These are phyloP conservation scores for Scopulariopsis brevicaulis DNA, from an alignment of 2,329 filamentous ascomycete genomes.

Conservation along the genomic window DNA sequence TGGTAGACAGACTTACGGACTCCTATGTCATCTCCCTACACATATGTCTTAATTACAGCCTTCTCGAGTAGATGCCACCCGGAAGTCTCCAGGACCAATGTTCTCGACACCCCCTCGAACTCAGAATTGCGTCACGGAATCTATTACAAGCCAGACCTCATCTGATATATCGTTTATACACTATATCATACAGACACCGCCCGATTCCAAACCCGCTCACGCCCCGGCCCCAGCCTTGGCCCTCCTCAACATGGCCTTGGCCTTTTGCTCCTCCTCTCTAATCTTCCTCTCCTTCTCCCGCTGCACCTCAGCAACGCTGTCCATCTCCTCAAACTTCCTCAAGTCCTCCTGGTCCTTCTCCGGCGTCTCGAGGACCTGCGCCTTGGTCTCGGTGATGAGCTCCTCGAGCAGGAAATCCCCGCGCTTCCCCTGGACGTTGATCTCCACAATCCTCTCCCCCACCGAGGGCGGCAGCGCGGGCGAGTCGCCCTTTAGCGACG, in stretches of 20 bases:
- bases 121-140: not conserved
- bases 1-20: too few relatives aligned
- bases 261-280: constrained; percentile 45
- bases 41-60: not conserved
- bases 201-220: not conserved
- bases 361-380: constrained; percentile 42
- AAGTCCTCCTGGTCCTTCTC: constrained; percentile 47
- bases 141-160: constrained; percentile 62
- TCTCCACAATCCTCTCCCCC: constrained; percentile 37
- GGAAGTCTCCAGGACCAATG: not conserved
- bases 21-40: too few relatives aligned
- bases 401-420: constrained; percentile 51
- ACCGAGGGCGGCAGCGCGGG: constrained; percentile 34
- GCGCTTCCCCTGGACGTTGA: constrained; percentile 53
- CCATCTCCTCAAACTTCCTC: constrained; percentile 42
- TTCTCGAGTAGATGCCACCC: not conserved
- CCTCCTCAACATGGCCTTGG: constrained; percentile 39
- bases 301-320: constrained; percentile 39
- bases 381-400: constrained; percentile 52
- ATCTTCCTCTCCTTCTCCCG: constrained; percentile 38
- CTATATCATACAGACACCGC: constrained; percentile 4
- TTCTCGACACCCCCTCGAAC: not conserved
- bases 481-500: constrained; percentile 33
- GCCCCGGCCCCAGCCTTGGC: constrained; percentile 21
- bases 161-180: constrained; percentile 46